phyloP scores from a whole-genome alignment of 1,139 yeast species.

The Schizosaccharomyces versatilis region DNA sequence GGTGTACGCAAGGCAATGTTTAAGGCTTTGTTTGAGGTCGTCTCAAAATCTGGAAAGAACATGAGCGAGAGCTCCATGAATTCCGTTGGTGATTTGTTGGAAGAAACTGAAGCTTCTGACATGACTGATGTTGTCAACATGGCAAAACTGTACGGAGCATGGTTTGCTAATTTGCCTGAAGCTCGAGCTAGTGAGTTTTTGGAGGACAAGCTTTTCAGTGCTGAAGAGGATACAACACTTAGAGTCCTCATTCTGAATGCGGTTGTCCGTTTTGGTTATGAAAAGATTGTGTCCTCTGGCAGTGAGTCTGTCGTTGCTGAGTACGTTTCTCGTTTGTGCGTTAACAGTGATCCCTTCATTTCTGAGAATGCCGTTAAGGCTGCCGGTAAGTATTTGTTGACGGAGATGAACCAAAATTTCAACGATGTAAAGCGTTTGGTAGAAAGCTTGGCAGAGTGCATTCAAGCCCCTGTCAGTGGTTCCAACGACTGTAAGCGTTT shows the following conservation, averaged over 20 bases:
- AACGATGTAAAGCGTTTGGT: neutral
- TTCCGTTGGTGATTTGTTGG: conserved; percentile 51
- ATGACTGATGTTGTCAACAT: neutral
- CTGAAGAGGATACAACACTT: conserved; percentile 2
- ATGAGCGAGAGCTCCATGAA: conserved; percentile 54
- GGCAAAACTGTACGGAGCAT: conserved; percentile 5
- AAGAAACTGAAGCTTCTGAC: conserved; percentile 31
- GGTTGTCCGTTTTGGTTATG: conserved; percentile 2
- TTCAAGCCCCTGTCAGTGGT: conserved; percentile 29
- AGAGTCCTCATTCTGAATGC: conserved; percentile 1
- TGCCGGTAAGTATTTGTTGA: conserved; percentile 45
- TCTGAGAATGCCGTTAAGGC: conserved; percentile 68
- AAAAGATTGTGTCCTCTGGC: neutral
- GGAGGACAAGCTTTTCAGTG: neutral
- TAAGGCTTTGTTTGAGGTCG: conserved; percentile 67
- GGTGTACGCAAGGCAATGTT: conserved; percentile 60
- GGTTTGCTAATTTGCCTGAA: conserved; percentile 2
- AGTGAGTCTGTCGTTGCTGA: neutral
- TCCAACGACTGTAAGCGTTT: conserved; percentile 68
- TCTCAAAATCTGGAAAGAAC: conserved; percentile 53
- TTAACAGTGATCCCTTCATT: conserved; percentile 19
- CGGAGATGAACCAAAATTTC: conserved; percentile 10
- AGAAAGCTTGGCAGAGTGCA: conserved; percentile 8
- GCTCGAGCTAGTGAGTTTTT: neutral
- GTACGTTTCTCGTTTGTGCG: conserved; percentile 3